Percentiles rank a stretch among this genome's conserved stretches.
These are phyloP conservation scores for Plasmodium berghei DNA, from an alignment of 169 alveolate species.

Conservation along the genomic window DNA sequence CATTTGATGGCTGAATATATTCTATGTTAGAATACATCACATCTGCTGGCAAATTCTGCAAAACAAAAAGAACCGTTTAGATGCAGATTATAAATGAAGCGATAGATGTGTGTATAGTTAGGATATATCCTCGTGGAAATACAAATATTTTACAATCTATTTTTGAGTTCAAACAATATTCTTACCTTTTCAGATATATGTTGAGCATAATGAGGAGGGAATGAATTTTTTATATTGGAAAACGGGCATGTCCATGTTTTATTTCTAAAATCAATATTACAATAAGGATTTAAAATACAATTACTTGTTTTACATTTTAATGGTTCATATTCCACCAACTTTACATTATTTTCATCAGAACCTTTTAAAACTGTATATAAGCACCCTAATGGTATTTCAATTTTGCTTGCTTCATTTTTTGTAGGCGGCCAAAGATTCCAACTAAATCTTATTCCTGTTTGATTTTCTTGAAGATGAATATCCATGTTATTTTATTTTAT, in stretches of 20 bases:
- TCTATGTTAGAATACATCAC: constrained; percentile 97
- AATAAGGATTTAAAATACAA: constrained; percentile 94
- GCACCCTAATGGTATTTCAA: constrained; percentile 97
- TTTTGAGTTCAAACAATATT: neutral
- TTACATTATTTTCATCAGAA: constrained; percentile 88
- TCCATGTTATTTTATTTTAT: constrained; percentile 79
- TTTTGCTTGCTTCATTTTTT: constrained; percentile 94
- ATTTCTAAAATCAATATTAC: constrained; percentile 95
- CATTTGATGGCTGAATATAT: constrained; percentile 93
- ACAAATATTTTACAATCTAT: too few species aligned
- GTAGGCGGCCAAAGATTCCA: constrained; percentile 99
- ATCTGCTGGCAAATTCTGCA: constrained; percentile 96
- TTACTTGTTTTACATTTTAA: constrained; percentile 92
- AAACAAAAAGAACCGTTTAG: neutral
- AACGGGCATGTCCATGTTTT: constrained; percentile 99
- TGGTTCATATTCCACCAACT: constrained; percentile 96
- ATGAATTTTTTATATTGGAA: constrained; percentile 93
- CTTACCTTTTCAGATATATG: constrained; percentile 93
- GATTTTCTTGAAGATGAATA: constrained; percentile 87
- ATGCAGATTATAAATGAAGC: neutral
- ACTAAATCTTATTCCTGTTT: constrained; percentile 96
- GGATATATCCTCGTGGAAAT: neutral
- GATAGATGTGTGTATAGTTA: neutral
- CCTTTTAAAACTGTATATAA: constrained; percentile 93
- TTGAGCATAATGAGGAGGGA: constrained; percentile 97